Percentiles rank a stretch among this genome's conserved stretches.
Evolutionary conservation across 2,329 filamentous ascomycete genomes (phyloP).

Genomic region (Falciphora oryzae): DNA sequence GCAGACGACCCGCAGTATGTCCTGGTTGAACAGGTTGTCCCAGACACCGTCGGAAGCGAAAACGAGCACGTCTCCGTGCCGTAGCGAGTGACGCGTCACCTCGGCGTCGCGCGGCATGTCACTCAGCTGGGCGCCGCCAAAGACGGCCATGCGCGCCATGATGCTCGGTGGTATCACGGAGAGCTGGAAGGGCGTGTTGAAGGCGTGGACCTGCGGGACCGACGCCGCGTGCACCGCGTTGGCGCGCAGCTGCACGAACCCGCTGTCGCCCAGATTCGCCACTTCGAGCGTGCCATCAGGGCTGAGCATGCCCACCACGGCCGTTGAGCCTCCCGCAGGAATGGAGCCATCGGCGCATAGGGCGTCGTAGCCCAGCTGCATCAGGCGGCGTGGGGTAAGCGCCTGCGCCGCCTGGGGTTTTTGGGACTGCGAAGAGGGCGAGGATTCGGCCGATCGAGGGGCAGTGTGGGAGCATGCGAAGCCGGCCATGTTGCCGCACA

Average conservation of each 20-base stretch:
- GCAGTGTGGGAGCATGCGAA: slow-evolving; percentile 56
- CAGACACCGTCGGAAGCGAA: slow-evolving; percentile 94
- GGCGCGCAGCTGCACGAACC: slow-evolving; percentile 79
- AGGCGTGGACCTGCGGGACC: slow-evolving; percentile 85
- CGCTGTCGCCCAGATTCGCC: slow-evolving; percentile 93
- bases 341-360: slow-evolving; percentile 70
- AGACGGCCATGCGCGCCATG: slow-evolving; percentile 72
- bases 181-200: slow-evolving; percentile 96
- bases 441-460: slow-evolving; percentile 17
- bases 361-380: slow-evolving; percentile 79
- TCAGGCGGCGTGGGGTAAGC: slow-evolving; percentile 60
- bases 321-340: slow-evolving; percentile 82
- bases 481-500: slow-evolving; percentile 89
- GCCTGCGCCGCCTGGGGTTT: slow-evolving; percentile 17
- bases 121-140: slow-evolving; percentile 74
- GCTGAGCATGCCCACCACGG: slow-evolving; percentile 74
- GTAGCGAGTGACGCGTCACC: slow-evolving; percentile 67
- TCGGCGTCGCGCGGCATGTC: slow-evolving; percentile 83
- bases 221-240: slow-evolving; percentile 82
- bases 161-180: slow-evolving; percentile 79
- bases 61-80: slow-evolving; percentile 88
- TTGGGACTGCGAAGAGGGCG: slow-evolving; percentile 16
- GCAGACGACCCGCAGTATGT: slow-evolving; percentile 76
- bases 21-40: slow-evolving; percentile 90
- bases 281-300: slow-evolving; percentile 73